A percentile compares a stretch with the other conserved stretches of the same genome.
Conservation (phyloP, 371 early-diverging fungal species). For the Mucor irregularis region DNA sequence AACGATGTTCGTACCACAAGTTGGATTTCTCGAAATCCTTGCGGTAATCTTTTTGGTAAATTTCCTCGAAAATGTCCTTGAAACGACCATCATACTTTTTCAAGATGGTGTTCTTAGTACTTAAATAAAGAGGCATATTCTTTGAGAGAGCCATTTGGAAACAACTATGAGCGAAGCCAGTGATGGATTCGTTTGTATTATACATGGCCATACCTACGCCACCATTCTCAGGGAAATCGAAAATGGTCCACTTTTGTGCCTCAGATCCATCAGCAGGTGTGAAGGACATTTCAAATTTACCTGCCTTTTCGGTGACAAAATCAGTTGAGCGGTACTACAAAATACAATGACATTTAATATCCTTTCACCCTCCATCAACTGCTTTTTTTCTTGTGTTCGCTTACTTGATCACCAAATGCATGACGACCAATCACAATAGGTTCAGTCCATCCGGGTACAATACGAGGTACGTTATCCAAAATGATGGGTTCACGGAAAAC, state of each 20-base stretch:
- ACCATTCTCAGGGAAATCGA: constrained; percentile 67
- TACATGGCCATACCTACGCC: constrained; percentile 95
- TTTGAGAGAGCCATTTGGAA: constrained; percentile 87
- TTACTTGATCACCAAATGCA: constrained; percentile 91
- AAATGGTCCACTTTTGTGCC: constrained; percentile 62
- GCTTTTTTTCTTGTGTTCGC: background rate
- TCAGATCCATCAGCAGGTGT: constrained; percentile 79
- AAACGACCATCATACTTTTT: constrained; percentile 95
- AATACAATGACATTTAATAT: constrained; percentile 1
- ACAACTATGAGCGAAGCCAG: constrained; percentile 88
- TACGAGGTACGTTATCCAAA: constrained; percentile 82
- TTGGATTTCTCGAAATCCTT: constrained; percentile 63
- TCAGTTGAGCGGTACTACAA: constrained; percentile 86
- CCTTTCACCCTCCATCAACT: too few relatives aligned
- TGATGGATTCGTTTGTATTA: constrained; percentile 86
- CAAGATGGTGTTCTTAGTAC: constrained; percentile 94
- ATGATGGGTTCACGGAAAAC: constrained; percentile 96
- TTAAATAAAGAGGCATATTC: constrained; percentile 88
- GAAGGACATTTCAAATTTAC: constrained; percentile 85
- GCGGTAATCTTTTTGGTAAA: constrained; percentile 74
- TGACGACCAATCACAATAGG: constrained; percentile 94
- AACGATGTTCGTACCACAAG: constrained; percentile 93
- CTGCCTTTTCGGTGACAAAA: constrained; percentile 79
- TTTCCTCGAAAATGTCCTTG: constrained; percentile 91
- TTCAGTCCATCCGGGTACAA: constrained; percentile 92